These are phyloP conservation scores for Fusarium camptoceras DNA, from an alignment of 2,329 filamentous ascomycete genomes.

Conservation along the genomic window DNA sequence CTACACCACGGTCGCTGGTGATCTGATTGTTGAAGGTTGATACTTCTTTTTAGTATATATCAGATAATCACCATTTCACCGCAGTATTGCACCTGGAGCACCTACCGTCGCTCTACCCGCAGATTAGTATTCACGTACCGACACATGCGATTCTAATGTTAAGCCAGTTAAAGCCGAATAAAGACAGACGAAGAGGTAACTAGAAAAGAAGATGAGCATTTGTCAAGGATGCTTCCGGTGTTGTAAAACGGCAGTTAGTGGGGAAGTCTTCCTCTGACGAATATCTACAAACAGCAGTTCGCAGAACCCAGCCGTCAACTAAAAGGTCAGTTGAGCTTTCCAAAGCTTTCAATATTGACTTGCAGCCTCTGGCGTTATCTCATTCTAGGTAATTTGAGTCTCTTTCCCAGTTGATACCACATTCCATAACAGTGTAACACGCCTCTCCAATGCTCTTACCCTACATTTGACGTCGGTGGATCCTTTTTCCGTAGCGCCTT, in stretches of 20 bases:
- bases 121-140: not conserved
- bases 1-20: not conserved
- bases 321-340: not conserved
- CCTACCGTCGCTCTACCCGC: not conserved
- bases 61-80: accelerated
- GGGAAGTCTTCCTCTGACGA: too few relatives aligned
- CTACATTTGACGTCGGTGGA: slow-evolving; percentile 14
- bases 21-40: not conserved
- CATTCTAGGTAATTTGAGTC: not conserved
- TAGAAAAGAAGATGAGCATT: not conserved
- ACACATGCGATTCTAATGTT: not conserved
- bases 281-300: not conserved
- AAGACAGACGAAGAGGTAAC: not conserved
- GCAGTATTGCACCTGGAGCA: not conserved
- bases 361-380: not conserved
- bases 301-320: accelerated
- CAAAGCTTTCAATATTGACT: not conserved
- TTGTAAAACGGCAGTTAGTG: too few relatives aligned
- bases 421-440: not conserved
- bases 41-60: accelerated
- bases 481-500: slow-evolving; percentile 34
- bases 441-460: not conserved
- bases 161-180: accelerated
- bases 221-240: too few relatives aligned
- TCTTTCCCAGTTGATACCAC: not conserved